Percentiles rank a stretch among this genome's conserved stretches.
Conservation (phyloP, 2,329 filamentous ascomycete genomes). For the Botrytis cinerea region DNA sequence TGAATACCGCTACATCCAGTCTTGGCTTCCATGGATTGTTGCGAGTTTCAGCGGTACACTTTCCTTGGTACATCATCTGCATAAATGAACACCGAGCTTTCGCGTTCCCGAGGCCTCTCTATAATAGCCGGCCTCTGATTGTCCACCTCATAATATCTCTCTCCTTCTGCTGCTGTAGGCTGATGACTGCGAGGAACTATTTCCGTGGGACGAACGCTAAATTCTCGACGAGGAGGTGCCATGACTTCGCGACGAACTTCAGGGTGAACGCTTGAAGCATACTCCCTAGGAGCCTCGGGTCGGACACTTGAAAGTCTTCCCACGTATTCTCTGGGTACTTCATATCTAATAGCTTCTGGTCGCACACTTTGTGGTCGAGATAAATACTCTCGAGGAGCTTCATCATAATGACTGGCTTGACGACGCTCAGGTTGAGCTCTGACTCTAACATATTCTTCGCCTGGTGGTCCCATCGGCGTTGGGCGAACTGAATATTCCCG, state of each 20-base stretch:
- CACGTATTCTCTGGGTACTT: slow-evolving; percentile 47
- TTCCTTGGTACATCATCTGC: slow-evolving; percentile 38
- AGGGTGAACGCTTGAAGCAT: slow-evolving; percentile 43
- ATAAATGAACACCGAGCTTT: slow-evolving; percentile 40
- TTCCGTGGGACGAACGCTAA: slow-evolving; percentile 39
- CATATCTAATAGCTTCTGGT: slow-evolving; percentile 50
- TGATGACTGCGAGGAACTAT: slow-evolving; percentile 34
- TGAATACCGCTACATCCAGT: not conserved
- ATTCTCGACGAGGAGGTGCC: slow-evolving; percentile 37
- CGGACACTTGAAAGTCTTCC: slow-evolving; percentile 48
- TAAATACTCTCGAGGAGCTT: slow-evolving; percentile 53
- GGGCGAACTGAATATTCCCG: slow-evolving; percentile 60
- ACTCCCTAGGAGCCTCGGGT: slow-evolving; percentile 41
- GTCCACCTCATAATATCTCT: slow-evolving; percentile 37
- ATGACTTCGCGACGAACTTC: slow-evolving; percentile 37
- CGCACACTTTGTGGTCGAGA: slow-evolving; percentile 54
- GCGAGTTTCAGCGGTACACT: slow-evolving; percentile 36
- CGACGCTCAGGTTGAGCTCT: slow-evolving; percentile 41
- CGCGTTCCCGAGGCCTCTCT: slow-evolving; percentile 38
- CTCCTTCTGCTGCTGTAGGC: slow-evolving; percentile 29
- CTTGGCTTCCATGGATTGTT: slow-evolving; percentile 14
- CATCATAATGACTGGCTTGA: slow-evolving; percentile 46
- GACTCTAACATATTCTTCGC: slow-evolving; percentile 49
- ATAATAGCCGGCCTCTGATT: slow-evolving; percentile 36
- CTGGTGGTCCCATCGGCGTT: slow-evolving; percentile 34